Evolutionary conservation across 768 basidiomycete genomes (phyloP).

Genomic region (Termitomyces sp.): DNA sequence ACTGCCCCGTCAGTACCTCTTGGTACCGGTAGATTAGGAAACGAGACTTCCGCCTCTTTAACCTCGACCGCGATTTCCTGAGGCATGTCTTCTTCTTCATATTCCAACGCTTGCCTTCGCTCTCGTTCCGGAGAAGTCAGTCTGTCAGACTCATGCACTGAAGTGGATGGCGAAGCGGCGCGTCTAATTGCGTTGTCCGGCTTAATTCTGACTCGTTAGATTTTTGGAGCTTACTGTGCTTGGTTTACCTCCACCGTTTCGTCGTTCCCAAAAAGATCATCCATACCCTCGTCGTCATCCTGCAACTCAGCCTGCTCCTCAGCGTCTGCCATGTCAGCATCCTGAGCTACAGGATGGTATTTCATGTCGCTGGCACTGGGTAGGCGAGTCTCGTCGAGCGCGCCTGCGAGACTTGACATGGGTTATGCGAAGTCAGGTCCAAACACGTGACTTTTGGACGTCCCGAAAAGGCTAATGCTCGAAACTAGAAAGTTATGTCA

Average conservation of each 20-base stretch:
- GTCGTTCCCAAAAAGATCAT: constrained; percentile 78
- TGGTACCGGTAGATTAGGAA: constrained; percentile 86
- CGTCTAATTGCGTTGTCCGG: constrained; percentile 14
- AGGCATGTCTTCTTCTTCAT: constrained; percentile 72
- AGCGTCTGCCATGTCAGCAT: constrained; percentile 37
- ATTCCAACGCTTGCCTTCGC: constrained; percentile 70
- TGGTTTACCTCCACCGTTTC: constrained; percentile 42
- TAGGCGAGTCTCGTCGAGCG: constrained; percentile 34
- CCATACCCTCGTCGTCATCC: constrained; percentile 43
- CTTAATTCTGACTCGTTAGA: background rate
- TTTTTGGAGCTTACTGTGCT: constrained; percentile 35
- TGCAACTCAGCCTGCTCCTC: constrained; percentile 22
- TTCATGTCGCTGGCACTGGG: constrained; percentile 6
- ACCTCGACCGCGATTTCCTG: constrained; percentile 48
- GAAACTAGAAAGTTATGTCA: background rate
- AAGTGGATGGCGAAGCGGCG: constrained; percentile 39
- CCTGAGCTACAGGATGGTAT: constrained; percentile 9
- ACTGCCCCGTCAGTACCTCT: constrained; percentile 80
- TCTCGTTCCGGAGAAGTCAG: constrained; percentile 57
- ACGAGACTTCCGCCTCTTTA: constrained; percentile 64
- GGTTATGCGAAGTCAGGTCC: background rate
- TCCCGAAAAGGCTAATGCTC: background rate
- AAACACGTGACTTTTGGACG: constrained; percentile 4
- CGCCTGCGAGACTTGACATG: constrained; percentile 61
- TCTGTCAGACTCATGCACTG: constrained; percentile 56